Percentiles rank a stretch among this genome's conserved stretches.
Conservation (phyloP, 164 flowering plant genomes). For the Sedum album region DNA sequence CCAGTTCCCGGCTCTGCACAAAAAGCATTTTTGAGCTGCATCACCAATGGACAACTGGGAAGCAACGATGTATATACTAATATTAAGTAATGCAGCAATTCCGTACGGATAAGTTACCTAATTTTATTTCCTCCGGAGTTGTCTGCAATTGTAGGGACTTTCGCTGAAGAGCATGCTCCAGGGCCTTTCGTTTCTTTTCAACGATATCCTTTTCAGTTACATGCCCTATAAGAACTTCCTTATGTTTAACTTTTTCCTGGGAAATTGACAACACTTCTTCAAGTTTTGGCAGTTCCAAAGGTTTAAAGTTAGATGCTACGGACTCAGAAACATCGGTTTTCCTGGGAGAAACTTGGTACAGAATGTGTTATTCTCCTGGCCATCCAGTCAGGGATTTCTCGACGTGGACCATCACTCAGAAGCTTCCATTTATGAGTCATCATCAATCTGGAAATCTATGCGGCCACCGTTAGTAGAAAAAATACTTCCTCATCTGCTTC, state of each 20-base stretch:
- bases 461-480: conserved; percentile 45
- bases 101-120: conserved; percentile 25
- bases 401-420: conserved; percentile 51
- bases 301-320: conserved; percentile 16
- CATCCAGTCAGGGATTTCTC: conserved; percentile 57
- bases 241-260: conserved; percentile 46
- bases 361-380: conserved; percentile 38
- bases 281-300: conserved; percentile 39
- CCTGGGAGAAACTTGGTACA: conserved; percentile 50
- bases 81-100: neutral
- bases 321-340: conserved; percentile 33
- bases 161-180: conserved; percentile 42
- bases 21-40: conserved; percentile 11
- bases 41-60: neutral
- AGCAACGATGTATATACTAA: neutral
- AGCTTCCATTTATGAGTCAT: conserved; percentile 53
- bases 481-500: conserved; percentile 28
- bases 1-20: conserved; percentile 64
- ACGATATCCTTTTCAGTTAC: conserved; percentile 47
- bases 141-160: conserved; percentile 36
- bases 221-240: conserved; percentile 40
- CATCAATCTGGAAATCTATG: conserved; percentile 46
- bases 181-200: conserved; percentile 49
- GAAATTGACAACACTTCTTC: conserved; percentile 59
- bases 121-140: conserved; percentile 41